Conservation (phyloP, 2,329 filamentous ascomycete species). For the Calonectria montana region DNA sequence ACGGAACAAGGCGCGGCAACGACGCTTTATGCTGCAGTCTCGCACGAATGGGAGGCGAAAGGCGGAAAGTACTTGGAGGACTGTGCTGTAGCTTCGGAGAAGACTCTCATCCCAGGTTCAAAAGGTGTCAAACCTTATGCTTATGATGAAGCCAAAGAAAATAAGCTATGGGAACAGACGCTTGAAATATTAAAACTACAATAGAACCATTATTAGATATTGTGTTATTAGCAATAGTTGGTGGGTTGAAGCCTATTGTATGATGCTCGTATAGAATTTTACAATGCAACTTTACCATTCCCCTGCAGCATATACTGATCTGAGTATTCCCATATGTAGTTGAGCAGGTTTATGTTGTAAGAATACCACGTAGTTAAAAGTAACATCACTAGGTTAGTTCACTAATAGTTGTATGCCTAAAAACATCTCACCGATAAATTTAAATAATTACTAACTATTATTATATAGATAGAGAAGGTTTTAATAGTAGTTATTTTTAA, state of each 20-base stretch:
- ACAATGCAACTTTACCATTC: too few relatives aligned
- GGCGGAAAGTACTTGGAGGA: neutral
- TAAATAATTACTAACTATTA: too few relatives aligned
- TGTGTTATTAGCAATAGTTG: constrained; percentile 38
- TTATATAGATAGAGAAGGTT: too few relatives aligned
- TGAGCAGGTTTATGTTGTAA: too few relatives aligned
- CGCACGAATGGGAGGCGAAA: neutral
- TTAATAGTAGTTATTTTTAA: too few relatives aligned
- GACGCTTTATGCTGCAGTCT: neutral
- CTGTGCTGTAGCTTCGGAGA: neutral
- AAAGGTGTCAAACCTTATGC: neutral
- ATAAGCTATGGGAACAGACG: neutral
- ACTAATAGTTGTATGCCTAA: too few relatives aligned
- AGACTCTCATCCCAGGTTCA: neutral
- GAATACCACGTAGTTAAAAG: too few relatives aligned
- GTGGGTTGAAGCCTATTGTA: constrained; percentile 63
- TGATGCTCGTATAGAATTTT: too few relatives aligned
- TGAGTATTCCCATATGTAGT: too few relatives aligned
- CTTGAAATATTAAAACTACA: neutral
- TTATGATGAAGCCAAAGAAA: neutral
- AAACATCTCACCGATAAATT: too few relatives aligned
- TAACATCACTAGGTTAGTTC: too few relatives aligned
- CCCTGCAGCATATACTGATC: too few relatives aligned
- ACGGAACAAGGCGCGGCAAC: neutral
- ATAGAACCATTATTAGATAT: constrained; percentile 59